phyloP scores from a whole-genome alignment of 2,329 filamentous ascomycete species.

The Ramularia endophylla region DNA sequence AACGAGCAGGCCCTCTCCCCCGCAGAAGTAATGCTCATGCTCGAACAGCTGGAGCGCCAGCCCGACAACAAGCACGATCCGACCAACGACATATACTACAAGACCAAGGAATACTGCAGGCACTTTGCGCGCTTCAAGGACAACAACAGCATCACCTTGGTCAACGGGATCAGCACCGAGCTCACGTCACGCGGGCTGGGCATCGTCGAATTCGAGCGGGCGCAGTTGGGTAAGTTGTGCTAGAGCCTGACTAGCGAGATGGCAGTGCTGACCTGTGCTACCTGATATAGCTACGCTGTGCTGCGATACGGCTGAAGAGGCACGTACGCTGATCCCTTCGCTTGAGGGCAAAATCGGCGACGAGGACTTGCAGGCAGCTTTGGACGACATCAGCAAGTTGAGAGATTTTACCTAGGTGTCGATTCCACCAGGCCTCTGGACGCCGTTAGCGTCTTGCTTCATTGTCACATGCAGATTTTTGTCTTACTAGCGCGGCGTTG shows the following conservation, averaged over 20 bases:
- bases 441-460: no score
- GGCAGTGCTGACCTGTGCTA: conserved; percentile 3
- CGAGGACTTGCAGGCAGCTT: conserved; percentile 76
- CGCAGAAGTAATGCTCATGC: conserved; percentile 84
- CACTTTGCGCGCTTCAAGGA: conserved; percentile 95
- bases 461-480: neutral
- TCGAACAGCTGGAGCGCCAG: conserved; percentile 64
- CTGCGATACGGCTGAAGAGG: conserved; percentile 89
- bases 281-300: conserved; percentile 68
- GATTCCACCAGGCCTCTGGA: no score
- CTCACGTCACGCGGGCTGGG: conserved; percentile 43
- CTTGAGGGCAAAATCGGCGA: conserved; percentile 85
- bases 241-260: neutral
- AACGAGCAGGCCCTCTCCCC: conserved; percentile 86
- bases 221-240: conserved; percentile 68
- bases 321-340: conserved; percentile 90
- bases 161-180: conserved; percentile 48
- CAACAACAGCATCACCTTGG: conserved; percentile 84
- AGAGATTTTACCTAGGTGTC: conserved; percentile 39
- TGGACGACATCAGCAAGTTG: conserved; percentile 87
- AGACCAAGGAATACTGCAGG: conserved; percentile 74
- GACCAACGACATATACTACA: conserved; percentile 44
- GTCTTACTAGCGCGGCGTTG: conserved; percentile 1
- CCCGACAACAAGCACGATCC: conserved; percentile 41
- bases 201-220: conserved; percentile 76